Base-by-base conservation (phyloP, 257 asterid species). In the Fraxinus americana region DNA sequence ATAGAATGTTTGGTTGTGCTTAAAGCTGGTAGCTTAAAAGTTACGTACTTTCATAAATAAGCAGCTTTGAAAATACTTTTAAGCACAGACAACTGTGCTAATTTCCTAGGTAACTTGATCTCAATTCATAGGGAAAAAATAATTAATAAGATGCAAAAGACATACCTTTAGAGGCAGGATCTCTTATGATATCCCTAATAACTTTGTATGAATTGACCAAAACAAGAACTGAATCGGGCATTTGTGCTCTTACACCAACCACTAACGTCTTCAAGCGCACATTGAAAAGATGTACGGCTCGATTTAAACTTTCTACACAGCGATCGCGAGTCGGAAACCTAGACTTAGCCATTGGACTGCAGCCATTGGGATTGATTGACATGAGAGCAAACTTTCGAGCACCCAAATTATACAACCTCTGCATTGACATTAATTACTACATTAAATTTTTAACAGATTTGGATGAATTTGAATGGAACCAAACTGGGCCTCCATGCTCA, bases 311-410 rank as follows among this genome's bases (percentile, higher is more conserved):
- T 43, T 83, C 63, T 1, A 89, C 79, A 78, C 96, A 93, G 19
- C 87, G 84, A 0, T 66, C 48, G 17, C 2, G 73, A 0, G 30
- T 59, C 14, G 30, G 30, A 30, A n/a, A 16, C 71, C 83, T 25
- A 8, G 87, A 54, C 21, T 34, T 86, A 5, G 91, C 87, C 82
- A 43, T 38, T 38, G 41, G 41, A 38, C 41, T 38, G 41, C 41
- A 38, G 41, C 41, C 41, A 38, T 38, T 93, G 0, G 98, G 98
- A 72, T 90, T 78, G 23, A 91, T 67, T 17, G 90, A 87, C 82
- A 89, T 77, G 0, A 93, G 61, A 52, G 90, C 98, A 75, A 91
- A 93, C 78, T 90, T 91, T 1, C 96, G 87, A 78, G 87, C 98
- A 7, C 98, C 98, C 85, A 88, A 75, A 50, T 38, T 61, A 79